phyloP scores from a whole-genome alignment of 2,329 filamentous ascomycete species.

The Parastagonospora avenae region DNA sequence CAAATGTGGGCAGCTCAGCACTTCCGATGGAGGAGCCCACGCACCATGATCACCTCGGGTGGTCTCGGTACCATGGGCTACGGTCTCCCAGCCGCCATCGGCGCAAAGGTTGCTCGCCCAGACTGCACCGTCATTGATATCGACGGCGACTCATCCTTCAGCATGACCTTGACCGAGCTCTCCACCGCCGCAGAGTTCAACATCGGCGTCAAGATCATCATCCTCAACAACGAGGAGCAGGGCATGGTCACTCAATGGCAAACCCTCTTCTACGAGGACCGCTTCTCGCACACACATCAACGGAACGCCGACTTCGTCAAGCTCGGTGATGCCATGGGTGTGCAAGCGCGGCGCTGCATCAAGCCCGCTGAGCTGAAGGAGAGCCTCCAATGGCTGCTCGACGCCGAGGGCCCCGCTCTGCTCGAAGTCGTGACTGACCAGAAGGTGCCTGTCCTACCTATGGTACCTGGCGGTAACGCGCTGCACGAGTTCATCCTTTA shows the following conservation, averaged over 20 bases:
- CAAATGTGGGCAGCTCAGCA: conserved; percentile 99
- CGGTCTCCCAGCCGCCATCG: conserved; percentile 92
- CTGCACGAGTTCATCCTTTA: conserved; percentile 94
- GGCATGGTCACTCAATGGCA: conserved; percentile 99
- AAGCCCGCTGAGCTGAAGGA: conserved; percentile 79
- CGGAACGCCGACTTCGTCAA: conserved; percentile 96
- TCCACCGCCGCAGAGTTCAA: conserved; percentile 93
- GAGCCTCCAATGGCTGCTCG: conserved; percentile 83
- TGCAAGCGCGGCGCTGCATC: conserved; percentile 73
- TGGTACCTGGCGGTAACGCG: conserved; percentile 87
- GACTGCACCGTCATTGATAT: conserved; percentile 92
- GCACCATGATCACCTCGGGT: conserved; percentile 95
- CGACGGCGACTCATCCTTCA: conserved; percentile 97
- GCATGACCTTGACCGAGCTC: conserved; percentile 97
- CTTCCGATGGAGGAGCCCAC: conserved; percentile 90
- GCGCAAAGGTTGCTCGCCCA: conserved; percentile 83
- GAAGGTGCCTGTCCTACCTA: conserved; percentile 92
- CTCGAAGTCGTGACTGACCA: conserved; percentile 89
- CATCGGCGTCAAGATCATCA: conserved; percentile 92
- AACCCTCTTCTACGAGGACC: conserved; percentile 94
- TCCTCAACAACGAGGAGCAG: conserved; percentile 97
- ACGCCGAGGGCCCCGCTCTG: conserved; percentile 84
- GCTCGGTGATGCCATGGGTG: conserved; percentile 86
- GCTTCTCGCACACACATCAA: conserved; percentile 91
- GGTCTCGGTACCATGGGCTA: conserved; percentile 96